These are phyloP conservation scores for Citrus australasica DNA, from an alignment of 345 rosid species.

Conservation along the genomic window DNA sequence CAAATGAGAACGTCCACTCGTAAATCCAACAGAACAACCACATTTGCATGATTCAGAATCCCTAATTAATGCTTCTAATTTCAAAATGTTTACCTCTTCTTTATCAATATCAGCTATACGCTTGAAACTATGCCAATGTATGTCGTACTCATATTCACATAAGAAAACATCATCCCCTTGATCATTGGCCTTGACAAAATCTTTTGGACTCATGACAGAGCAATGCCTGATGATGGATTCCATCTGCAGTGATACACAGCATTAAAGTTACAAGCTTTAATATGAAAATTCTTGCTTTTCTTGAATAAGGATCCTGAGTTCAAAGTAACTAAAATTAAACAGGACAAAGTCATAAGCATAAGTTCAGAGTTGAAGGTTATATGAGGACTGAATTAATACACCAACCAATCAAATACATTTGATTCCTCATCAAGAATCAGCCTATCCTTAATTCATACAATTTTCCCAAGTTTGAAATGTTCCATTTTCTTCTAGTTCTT, in stretches of 20 bases:
- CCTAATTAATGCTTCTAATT: background rate
- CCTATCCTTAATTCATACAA: background rate
- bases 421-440: background rate
- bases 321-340: background rate
- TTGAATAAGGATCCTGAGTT: background rate
- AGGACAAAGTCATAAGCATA: background rate
- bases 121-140: slow-evolving; percentile 86
- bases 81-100: slow-evolving; percentile 40
- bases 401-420: background rate
- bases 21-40: slow-evolving; percentile 9
- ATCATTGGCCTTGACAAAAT: slow-evolving; percentile 60
- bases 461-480: background rate
- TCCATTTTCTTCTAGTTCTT: background rate
- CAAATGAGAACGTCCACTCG: slow-evolving; percentile 11
- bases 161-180: slow-evolving; percentile 88
- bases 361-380: background rate
- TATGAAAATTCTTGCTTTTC: background rate
- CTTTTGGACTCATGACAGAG: slow-evolving; percentile 66
- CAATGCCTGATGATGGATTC: slow-evolving; percentile 78
- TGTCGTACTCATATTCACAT: slow-evolving; percentile 92
- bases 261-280: slow-evolving; percentile 1
- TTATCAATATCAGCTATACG: slow-evolving; percentile 67
- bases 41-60: background rate
- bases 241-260: slow-evolving; percentile 48
- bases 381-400: background rate